These are phyloP conservation scores for Prototheca cutis DNA, from an alignment of 163 green algal species.

Conservation along the genomic window DNA sequence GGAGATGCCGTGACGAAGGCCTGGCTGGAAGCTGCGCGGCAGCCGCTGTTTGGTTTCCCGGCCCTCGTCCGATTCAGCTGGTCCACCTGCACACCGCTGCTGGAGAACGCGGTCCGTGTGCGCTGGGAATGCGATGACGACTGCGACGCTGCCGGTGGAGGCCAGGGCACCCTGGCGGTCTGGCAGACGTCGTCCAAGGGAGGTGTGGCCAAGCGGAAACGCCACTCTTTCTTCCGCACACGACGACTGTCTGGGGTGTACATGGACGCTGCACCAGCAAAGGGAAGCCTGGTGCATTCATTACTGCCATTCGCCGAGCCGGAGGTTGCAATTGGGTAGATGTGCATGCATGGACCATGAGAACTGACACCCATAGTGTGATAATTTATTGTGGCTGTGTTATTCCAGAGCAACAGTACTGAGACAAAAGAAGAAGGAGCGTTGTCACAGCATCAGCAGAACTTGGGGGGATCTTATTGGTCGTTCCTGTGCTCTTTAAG, in stretches of 20 bases:
- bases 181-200: conserved; percentile 22
- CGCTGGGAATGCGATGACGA: conserved; percentile 44
- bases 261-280: too few species aligned
- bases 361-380: too few species aligned
- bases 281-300: too few species aligned
- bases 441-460: too few species aligned
- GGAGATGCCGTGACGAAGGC: conserved; percentile 63
- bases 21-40: conserved; percentile 57
- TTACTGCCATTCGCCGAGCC: too few species aligned
- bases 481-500: background rate
- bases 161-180: too few species aligned
- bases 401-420: too few species aligned
- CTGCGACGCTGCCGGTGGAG: conserved; percentile 6
- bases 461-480: too few species aligned
- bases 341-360: too few species aligned
- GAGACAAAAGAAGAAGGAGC: too few species aligned
- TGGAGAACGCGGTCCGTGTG: conserved; percentile 16
- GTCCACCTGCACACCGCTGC: conserved; percentile 18
- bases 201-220: background rate
- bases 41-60: conserved; percentile 78
- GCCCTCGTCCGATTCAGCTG: conserved; percentile 56
- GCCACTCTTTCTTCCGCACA: conserved; percentile 57
- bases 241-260: conserved; percentile 54
- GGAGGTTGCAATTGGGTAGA: too few species aligned
- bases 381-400: too few species aligned